Percentiles rank a stretch among this genome's conserved stretches.
phyloP scores from a whole-genome alignment of 179 eudicot species.

The Gypsophila paniculata region DNA sequence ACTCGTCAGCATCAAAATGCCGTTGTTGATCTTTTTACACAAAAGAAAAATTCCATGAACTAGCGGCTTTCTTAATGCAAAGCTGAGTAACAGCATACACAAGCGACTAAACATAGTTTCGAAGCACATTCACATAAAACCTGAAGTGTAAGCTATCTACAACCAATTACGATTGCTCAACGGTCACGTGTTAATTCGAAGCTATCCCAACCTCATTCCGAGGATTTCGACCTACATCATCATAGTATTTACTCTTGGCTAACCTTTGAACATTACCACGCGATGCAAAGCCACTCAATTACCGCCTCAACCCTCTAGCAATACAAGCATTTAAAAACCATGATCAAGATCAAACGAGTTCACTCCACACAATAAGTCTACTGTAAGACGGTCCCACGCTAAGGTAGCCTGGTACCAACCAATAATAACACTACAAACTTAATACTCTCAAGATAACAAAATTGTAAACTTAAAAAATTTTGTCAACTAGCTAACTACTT shows the following conservation, averaged over 20 bases:
- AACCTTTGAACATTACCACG: not conserved
- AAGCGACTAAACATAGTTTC: not conserved
- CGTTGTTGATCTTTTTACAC: too few species aligned
- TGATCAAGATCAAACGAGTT: slow-evolving; percentile 5
- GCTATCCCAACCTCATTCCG: not conserved
- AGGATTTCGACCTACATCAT: not conserved
- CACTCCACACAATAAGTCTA: not conserved
- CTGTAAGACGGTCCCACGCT: too few species aligned
- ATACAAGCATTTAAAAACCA: slow-evolving; percentile 1
- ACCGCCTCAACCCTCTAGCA: not conserved
- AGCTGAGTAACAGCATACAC: not conserved
- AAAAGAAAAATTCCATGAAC: too few species aligned
- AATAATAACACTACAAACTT: too few species aligned
- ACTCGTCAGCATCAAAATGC: too few species aligned
- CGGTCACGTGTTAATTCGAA: not conserved
- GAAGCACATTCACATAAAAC: not conserved
- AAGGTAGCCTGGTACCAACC: too few species aligned
- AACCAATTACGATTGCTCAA: not conserved
- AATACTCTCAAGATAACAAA: too few species aligned
- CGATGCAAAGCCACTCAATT: not conserved
- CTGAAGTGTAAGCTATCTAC: not conserved
- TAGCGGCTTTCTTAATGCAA: not conserved
- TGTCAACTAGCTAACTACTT: too few species aligned
- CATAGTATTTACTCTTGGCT: not conserved
- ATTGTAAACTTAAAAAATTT: too few species aligned